Percentiles rank a stretch among this genome's conserved stretches.
These are phyloP conservation scores for Aleurites moluccanus DNA, from an alignment of 441 rosid species.

Conservation along the genomic window DNA sequence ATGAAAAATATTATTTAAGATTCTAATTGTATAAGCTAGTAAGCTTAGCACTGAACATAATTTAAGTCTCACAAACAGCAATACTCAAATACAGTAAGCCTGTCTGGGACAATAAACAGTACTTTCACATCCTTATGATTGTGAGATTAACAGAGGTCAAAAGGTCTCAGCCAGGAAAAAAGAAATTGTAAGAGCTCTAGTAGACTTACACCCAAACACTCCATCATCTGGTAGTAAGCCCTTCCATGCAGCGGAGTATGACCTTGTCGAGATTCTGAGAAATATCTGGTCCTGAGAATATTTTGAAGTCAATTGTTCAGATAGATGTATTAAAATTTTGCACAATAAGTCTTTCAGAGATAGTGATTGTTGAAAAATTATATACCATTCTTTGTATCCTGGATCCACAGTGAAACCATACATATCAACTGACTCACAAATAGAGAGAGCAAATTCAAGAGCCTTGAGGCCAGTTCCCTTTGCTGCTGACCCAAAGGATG, in stretches of 20 bases:
- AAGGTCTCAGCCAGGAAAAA: neutral
- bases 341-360: neutral
- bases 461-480: slow-evolving; percentile 99
- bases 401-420: slow-evolving; percentile 98
- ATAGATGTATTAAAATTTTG: neutral
- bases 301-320: slow-evolving; percentile 14
- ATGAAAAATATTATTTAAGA: neutral
- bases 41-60: neutral
- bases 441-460: slow-evolving; percentile 89
- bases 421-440: slow-evolving; percentile 92
- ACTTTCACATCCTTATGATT: neutral
- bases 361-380: slow-evolving; percentile 12
- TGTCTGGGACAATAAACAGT: neutral
- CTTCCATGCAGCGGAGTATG: slow-evolving; percentile 97
- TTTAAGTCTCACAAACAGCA: slow-evolving; percentile 2
- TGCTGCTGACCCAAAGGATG: slow-evolving; percentile 95
- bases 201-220: slow-evolving; percentile 86
- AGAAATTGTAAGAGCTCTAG: neutral
- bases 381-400: slow-evolving; percentile 94
- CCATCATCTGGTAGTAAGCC: slow-evolving; percentile 99
- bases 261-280: slow-evolving; percentile 93
- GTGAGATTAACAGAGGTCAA: slow-evolving; percentile 12
- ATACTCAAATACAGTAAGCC: neutral
- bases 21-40: neutral
- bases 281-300: slow-evolving; percentile 82